Conservation (phyloP, 306 rosid genomes). For the Albizia julibrissin region DNA sequence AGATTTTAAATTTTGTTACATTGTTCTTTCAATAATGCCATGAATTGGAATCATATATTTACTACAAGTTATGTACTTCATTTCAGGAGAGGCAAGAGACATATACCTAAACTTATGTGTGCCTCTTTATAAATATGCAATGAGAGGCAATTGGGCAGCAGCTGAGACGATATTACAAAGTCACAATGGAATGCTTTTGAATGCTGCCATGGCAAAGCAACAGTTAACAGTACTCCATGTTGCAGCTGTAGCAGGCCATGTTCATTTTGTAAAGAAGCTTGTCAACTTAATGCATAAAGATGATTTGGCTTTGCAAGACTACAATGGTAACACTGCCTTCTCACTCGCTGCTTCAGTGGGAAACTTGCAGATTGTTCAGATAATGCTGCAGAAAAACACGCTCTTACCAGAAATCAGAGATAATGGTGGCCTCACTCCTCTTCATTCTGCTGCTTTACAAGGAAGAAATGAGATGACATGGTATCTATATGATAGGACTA, state of each 20-base stretch:
- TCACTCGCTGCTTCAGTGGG: constrained; percentile 35
- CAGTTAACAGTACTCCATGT: constrained; percentile 32
- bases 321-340: constrained; percentile 34
- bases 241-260: constrained; percentile 24
- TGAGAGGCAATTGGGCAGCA: background rate
- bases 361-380: background rate
- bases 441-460: constrained; percentile 32
- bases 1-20: too few species aligned
- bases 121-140: background rate
- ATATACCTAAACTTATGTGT: background rate
- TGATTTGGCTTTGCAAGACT: constrained; percentile 27
- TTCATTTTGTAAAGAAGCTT: background rate
- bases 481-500: background rate
- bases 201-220: constrained; percentile 23
- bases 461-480: constrained; percentile 20
- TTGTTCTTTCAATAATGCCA: background rate
- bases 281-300: background rate
- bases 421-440: constrained; percentile 2
- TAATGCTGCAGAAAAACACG: background rate
- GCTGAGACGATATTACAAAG: background rate
- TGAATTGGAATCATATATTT: background rate
- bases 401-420: background rate
- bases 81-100: constrained; percentile 1
- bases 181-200: background rate
- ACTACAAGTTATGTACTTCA: background rate